Percentiles rank a stretch among this genome's conserved stretches.
phyloP scores from a whole-genome alignment of 169 alveolate species.

The Eimeria brunetti region DNA sequence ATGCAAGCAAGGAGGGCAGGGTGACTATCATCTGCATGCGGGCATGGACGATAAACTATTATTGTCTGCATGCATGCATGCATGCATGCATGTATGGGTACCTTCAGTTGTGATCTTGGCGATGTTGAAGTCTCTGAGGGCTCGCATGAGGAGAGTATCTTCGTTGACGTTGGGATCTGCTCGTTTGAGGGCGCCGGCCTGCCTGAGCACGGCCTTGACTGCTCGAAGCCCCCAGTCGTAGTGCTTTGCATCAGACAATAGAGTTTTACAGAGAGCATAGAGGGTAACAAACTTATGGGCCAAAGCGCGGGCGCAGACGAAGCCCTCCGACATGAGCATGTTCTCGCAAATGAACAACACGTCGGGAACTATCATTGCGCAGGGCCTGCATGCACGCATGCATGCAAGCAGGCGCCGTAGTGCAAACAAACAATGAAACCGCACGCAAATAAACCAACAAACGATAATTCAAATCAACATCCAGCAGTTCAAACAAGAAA shows the following conservation, averaged over 20 bases:
- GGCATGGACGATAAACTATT: too few species aligned
- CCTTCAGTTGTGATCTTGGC: constrained; percentile 93
- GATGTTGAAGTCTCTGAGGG: constrained; percentile 97
- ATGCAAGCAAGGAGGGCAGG: too few species aligned
- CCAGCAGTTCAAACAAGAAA: background rate
- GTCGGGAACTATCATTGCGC: constrained; percentile 99
- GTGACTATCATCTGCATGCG: too few species aligned
- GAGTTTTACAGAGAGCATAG: constrained; percentile 91
- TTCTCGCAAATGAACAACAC: constrained; percentile 96
- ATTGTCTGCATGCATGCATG: background rate
- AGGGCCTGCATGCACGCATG: constrained; percentile 87
- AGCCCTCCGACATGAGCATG: constrained; percentile 99
- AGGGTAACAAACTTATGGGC: constrained; percentile 96
- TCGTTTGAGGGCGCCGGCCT: constrained; percentile 95
- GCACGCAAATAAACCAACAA: background rate
- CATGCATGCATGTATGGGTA: background rate
- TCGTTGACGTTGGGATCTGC: constrained; percentile 93
- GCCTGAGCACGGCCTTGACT: constrained; percentile 94
- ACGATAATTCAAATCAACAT: background rate
- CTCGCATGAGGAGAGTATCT: constrained; percentile 89
- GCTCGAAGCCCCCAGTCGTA: constrained; percentile 97
- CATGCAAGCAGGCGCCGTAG: background rate
- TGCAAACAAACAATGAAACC: background rate
- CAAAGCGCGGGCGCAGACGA: constrained; percentile 94
- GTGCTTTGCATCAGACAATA: constrained; percentile 95